Base-by-base conservation (phyloP, 345 rosid species). In the Moringa oleifera region DNA sequence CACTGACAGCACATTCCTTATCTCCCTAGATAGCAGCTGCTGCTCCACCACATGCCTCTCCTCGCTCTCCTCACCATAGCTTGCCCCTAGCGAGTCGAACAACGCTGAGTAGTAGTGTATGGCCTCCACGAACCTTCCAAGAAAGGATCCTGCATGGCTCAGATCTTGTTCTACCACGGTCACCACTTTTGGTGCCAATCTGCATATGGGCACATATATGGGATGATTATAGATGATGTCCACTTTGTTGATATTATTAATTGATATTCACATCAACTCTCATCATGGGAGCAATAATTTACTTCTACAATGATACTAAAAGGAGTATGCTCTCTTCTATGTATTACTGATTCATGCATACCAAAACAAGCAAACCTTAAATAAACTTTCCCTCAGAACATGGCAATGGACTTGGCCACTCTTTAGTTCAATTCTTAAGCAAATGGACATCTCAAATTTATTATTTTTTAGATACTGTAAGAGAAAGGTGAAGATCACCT, bases 41-140 rank as follows among this genome's bases (percentile, higher is more conserved):
- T 94, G 99, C 75, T 94, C 99, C 59, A 94, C 99, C 6, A 85
- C 95, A 20, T 94, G 97, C 59, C 99, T 78, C 81, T 94, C 96
- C 74, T 94, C 97, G 64, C 97, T 90, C 81, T 94, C 99, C 68
- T 94, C 99, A 0, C 95, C 96, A 25, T 88, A 87, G 77, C 97
- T 88, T 0, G 99, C 97, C 20, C 99, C 99, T 0, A 94, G 70
- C 0, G 99, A 94, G 55, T 94, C 99, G 22, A 94, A 94, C 53
- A 94, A 62, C 0, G 99, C 99, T 0, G 99, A 94, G 76, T 94
- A 94, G 78, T 94, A 94, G 76, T 94, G 99, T 64, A 94, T 88
- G 3, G 99, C 99, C 69, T 94, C 99, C 68, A 94, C 99, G 37
- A 94, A 94, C 68, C 96, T 77, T 10, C 96, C 99, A 52, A 94